These are phyloP conservation scores for Triangularia verruculosa DNA, from an alignment of 2,329 filamentous ascomycete species.

Conservation along the genomic window DNA sequence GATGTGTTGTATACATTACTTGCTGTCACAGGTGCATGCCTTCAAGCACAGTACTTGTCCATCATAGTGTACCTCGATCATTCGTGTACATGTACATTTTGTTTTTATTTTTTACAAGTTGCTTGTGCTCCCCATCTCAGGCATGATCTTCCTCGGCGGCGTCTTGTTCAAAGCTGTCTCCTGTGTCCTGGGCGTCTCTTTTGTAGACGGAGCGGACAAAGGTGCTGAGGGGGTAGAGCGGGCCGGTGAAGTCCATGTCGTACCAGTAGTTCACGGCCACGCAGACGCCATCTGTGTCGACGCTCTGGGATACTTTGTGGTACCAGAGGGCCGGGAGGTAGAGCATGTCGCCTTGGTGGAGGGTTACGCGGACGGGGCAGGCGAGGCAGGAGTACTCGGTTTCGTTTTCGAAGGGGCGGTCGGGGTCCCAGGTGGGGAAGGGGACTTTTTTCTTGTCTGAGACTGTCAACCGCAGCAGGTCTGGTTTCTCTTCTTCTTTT, in stretches of 20 bases:
- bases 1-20: too few species aligned
- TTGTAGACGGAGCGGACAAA: slow-evolving; percentile 48
- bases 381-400: slow-evolving; percentile 61
- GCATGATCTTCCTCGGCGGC: neutral
- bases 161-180: neutral
- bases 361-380: slow-evolving; percentile 61
- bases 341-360: slow-evolving; percentile 73
- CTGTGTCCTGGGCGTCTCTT: neutral
- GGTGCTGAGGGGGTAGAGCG: slow-evolving; percentile 59
- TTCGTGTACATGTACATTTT: neutral
- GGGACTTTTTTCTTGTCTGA: slow-evolving; percentile 50
- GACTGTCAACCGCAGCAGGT: slow-evolving; percentile 31
- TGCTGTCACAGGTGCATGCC: too few species aligned
- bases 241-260: slow-evolving; percentile 72
- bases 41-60: too few species aligned
- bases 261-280: slow-evolving; percentile 86
- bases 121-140: neutral
- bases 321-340: slow-evolving; percentile 82
- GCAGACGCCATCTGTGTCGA: slow-evolving; percentile 66
- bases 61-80: too few species aligned
- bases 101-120: neutral
- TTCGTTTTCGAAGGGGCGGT: slow-evolving; percentile 46
- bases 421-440: slow-evolving; percentile 74
- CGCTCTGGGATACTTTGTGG: slow-evolving; percentile 76
- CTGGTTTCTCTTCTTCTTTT: too few species aligned